Conservation (phyloP, 2,329 filamentous ascomycete genomes). For the Monilinia laxa region DNA sequence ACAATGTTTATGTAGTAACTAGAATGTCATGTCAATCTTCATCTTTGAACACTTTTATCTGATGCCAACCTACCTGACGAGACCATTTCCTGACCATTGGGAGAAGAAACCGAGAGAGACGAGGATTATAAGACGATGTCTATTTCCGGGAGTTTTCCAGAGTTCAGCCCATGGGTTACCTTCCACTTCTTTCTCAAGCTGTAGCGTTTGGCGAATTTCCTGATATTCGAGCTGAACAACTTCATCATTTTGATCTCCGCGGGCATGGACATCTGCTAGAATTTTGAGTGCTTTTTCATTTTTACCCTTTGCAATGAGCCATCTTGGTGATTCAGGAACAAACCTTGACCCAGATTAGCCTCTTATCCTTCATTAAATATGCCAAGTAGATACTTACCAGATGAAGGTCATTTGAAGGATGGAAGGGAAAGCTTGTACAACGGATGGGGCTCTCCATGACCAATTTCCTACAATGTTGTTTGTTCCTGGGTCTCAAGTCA, state of each 20-base stretch:
- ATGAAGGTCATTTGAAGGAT: slow-evolving; percentile 35
- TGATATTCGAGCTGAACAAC: slow-evolving; percentile 45
- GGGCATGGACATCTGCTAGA: slow-evolving; percentile 49
- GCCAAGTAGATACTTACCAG: slow-evolving; percentile 28
- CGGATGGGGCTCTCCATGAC: slow-evolving; percentile 41
- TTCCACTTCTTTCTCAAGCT: slow-evolving; percentile 48
- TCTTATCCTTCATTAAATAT: background rate
- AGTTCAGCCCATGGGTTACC: slow-evolving; percentile 48
- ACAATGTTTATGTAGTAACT: slow-evolving; percentile 42
- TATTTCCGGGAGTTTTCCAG: slow-evolving; percentile 53
- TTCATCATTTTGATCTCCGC: slow-evolving; percentile 43
- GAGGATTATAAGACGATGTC: slow-evolving; percentile 54
- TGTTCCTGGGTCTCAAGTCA: slow-evolving; percentile 36
- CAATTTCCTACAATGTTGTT: slow-evolving; percentile 41
- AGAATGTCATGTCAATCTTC: slow-evolving; percentile 10
- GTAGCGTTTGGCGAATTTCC: slow-evolving; percentile 48
- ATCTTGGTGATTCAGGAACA: slow-evolving; percentile 45
- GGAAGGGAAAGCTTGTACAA: slow-evolving; percentile 40
- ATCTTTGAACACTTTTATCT: background rate
- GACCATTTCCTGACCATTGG: slow-evolving; percentile 57
- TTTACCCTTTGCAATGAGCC: slow-evolving; percentile 64
- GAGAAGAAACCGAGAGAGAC: slow-evolving; percentile 55
- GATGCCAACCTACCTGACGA: slow-evolving; percentile 38
- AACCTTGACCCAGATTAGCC: slow-evolving; percentile 33
- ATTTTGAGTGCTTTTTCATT: slow-evolving; percentile 63